phyloP scores from a whole-genome alignment of 75 land plant species.

The Adiantum capillusveneris region DNA sequence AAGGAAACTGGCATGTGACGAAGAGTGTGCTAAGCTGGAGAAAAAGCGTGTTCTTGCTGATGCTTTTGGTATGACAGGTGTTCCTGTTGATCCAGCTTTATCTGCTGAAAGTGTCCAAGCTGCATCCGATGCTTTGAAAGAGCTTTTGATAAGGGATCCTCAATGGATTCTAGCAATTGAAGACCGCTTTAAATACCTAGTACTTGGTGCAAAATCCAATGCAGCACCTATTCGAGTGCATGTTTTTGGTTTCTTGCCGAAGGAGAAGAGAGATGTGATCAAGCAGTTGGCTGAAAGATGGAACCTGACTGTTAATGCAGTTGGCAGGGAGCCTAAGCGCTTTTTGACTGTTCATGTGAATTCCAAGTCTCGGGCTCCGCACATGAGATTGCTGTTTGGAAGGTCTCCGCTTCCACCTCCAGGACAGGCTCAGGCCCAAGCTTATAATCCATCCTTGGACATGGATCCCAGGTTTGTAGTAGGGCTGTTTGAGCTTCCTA shows the following conservation, averaged over 20 bases:
- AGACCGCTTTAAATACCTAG: conserved; percentile 79
- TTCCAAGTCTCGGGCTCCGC: conserved; percentile 70
- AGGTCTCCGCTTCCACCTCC: conserved; percentile 33
- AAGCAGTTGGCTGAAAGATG: conserved; percentile 86
- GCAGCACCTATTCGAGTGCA: conserved; percentile 47
- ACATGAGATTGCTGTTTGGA: conserved; percentile 39
- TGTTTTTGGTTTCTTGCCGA: conserved; percentile 63
- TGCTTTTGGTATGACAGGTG: conserved; percentile 73
- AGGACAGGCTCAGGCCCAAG: conserved; percentile 28
- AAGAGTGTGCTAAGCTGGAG: conserved; percentile 81
- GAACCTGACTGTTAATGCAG: conserved; percentile 65
- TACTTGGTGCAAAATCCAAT: conserved; percentile 52
- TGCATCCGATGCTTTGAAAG: conserved; percentile 51
- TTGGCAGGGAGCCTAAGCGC: conserved; percentile 90
- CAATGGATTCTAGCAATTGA: conserved; percentile 89
- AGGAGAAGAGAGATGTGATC: conserved; percentile 84
- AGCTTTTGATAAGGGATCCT: conserved; percentile 68
- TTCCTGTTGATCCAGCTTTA: conserved; percentile 53
- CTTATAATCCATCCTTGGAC: conserved; percentile 67
- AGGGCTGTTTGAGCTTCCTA: conserved; percentile 74
- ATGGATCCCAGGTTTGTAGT: conserved; percentile 98
- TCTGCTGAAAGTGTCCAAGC: conserved; percentile 38
- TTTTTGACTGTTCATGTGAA: conserved; percentile 75
- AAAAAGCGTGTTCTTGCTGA: conserved; percentile 79
- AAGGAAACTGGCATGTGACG: conserved; percentile 82